Evolutionary conservation across 208 protist species (phyloP).

Genomic region (Acanthamoeba lugdunensis): DNA sequence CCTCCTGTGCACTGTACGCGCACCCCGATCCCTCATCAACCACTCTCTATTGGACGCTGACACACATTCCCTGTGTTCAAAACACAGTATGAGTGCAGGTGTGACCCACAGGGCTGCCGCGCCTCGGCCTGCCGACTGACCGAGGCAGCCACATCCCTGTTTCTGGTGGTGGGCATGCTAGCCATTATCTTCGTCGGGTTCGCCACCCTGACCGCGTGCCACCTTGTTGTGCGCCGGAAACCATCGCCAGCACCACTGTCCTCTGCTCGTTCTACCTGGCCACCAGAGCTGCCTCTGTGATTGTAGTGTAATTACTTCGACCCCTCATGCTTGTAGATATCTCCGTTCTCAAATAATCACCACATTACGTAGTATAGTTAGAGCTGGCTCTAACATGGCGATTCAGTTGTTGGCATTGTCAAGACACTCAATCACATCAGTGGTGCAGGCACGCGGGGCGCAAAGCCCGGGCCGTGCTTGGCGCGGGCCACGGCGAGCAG

Average conservation of each 20-base stretch:
- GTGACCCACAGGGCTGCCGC: not conserved
- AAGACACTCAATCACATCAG: no score
- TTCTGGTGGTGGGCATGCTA: not conserved
- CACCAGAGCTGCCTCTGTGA: not conserved
- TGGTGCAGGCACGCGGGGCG: not conserved
- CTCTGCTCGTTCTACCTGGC: not conserved
- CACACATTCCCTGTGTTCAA: no score
- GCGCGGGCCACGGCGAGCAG: not conserved
- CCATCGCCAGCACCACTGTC: not conserved
- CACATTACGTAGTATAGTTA: no score
- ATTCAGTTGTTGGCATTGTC: no score
- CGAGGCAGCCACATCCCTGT: not conserved
- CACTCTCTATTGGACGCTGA: no score
- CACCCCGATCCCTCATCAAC: not conserved
- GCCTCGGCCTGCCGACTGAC: not conserved
- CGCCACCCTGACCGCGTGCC: not conserved
- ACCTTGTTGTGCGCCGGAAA: not conserved
- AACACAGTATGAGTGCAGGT: not conserved
- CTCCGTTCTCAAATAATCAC: no score
- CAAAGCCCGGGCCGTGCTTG: constrained; percentile 27
- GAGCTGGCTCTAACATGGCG: no score
- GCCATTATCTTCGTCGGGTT: not conserved
- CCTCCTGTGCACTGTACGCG: not conserved
- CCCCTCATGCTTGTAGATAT: not conserved
- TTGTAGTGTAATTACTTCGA: not conserved